Evolutionary conservation across 371 early-diverging fungal species (phyloP).

Genomic region (Nematocida sp.): DNA sequence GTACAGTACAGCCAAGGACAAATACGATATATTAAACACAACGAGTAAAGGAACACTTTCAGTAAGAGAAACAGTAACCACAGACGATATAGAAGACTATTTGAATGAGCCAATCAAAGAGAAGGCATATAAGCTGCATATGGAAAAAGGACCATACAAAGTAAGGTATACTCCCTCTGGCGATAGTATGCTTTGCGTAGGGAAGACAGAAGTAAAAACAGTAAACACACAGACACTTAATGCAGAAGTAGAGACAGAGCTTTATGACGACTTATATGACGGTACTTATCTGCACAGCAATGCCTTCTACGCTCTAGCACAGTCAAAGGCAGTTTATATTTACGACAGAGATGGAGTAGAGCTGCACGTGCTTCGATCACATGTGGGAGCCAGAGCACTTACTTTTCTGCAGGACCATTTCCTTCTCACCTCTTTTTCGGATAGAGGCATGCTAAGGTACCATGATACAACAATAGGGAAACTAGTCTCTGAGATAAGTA

Average conservation of each 20-base stretch:
- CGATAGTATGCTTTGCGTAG: slow-evolving; percentile 66
- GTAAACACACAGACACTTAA: slow-evolving; percentile 81
- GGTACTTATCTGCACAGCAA: slow-evolving; percentile 78
- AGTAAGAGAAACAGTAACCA: slow-evolving; percentile 70
- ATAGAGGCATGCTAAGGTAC: slow-evolving; percentile 71
- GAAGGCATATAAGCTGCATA: slow-evolving; percentile 75
- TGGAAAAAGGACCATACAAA: slow-evolving; percentile 76
- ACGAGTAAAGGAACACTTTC: slow-evolving; percentile 67
- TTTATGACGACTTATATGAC: slow-evolving; percentile 79
- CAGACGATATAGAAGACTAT: slow-evolving; percentile 69
- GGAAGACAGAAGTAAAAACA: slow-evolving; percentile 80
- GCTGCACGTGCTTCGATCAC: slow-evolving; percentile 78
- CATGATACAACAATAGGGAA: slow-evolving; percentile 89
- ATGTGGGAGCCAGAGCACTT: slow-evolving; percentile 72
- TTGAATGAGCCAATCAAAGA: slow-evolving; percentile 72
- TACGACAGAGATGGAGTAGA: slow-evolving; percentile 87
- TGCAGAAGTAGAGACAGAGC: slow-evolving; percentile 74
- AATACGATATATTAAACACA: slow-evolving; percentile 50
- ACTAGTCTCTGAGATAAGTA: slow-evolving; percentile 69
- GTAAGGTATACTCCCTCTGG: slow-evolving; percentile 83
- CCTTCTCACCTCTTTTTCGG: slow-evolving; percentile 73
- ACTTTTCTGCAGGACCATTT: slow-evolving; percentile 93
- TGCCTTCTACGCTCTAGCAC: slow-evolving; percentile 87
- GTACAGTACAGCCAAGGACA: slow-evolving; percentile 21
- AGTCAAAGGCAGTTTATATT: slow-evolving; percentile 84